Evolutionary conservation across 1,139 yeast genomes (phyloP).

Genomic region (Pichia sp.): DNA sequence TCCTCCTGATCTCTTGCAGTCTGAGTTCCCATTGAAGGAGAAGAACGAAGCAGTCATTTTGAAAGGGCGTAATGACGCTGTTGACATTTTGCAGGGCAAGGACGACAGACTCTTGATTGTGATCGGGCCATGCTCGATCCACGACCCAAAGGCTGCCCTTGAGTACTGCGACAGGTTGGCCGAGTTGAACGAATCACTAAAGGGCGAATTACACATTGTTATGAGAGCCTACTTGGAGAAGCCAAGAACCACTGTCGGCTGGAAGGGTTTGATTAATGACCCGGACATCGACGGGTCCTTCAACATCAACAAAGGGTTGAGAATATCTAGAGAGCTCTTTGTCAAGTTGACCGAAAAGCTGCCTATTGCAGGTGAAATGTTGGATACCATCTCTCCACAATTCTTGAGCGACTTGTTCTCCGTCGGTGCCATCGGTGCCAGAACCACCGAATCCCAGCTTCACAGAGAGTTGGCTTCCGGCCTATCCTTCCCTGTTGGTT

Average conservation of each 20-base stretch:
- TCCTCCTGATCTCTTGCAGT: slow-evolving; percentile 91
- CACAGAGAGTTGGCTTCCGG: slow-evolving; percentile 98
- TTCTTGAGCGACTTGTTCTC: slow-evolving; percentile 86
- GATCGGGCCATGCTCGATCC: slow-evolving; percentile 96
- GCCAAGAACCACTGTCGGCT: slow-evolving; percentile 98
- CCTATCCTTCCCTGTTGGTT: slow-evolving; percentile 94
- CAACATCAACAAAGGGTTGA: slow-evolving; percentile 90
- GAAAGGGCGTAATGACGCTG: slow-evolving; percentile 72
- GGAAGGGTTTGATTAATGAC: slow-evolving; percentile 97
- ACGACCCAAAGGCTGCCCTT: slow-evolving; percentile 87
- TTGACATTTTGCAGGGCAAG: slow-evolving; percentile 63
- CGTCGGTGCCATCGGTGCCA: slow-evolving; percentile 97
- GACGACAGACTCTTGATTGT: slow-evolving; percentile 80
- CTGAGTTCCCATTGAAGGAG: slow-evolving; percentile 71
- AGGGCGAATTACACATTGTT: slow-evolving; percentile 74
- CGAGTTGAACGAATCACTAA: slow-evolving; percentile 55
- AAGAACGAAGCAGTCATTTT: slow-evolving; percentile 58
- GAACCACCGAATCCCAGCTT: slow-evolving; percentile 96
- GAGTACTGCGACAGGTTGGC: slow-evolving; percentile 75
- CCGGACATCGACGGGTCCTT: slow-evolving; percentile 94
- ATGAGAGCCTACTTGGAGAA: slow-evolving; percentile 98
- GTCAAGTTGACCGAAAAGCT: slow-evolving; percentile 72
- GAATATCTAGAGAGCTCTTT: slow-evolving; percentile 83
- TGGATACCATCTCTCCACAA: slow-evolving; percentile 96
- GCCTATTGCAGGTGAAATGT: slow-evolving; percentile 97